A percentile compares a stretch with the other conserved stretches of the same genome.
phyloP scores from a whole-genome alignment of 2,329 filamentous ascomycete genomes.

The Didymosphaeria variabile region DNA sequence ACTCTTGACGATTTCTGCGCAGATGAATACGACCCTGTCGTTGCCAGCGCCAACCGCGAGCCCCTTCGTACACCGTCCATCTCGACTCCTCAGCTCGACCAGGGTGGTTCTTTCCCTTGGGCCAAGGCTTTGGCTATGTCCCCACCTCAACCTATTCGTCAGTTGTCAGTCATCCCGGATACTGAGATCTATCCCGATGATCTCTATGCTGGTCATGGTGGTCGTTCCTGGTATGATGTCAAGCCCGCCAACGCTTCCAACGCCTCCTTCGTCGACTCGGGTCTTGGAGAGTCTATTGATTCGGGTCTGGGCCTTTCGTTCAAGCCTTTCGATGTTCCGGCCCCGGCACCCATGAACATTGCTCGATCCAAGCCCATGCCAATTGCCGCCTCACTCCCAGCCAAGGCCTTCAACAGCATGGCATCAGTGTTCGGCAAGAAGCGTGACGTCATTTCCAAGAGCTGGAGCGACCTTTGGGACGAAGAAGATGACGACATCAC shows the following conservation, averaged over 20 bases:
- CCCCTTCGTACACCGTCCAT: constrained; percentile 95
- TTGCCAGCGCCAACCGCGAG: constrained; percentile 87
- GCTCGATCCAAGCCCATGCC: constrained; percentile 75
- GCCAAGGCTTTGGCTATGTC: constrained; percentile 85
- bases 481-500: constrained; percentile 84
- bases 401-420: constrained; percentile 72
- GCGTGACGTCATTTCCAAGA: constrained; percentile 87
- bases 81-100: constrained; percentile 82
- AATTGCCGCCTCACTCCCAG: constrained; percentile 80
- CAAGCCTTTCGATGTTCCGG: constrained; percentile 69
- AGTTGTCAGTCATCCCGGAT: constrained; percentile 85
- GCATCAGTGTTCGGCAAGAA: constrained; percentile 81
- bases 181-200: constrained; percentile 84
- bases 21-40: constrained; percentile 77
- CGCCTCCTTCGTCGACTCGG: constrained; percentile 85
- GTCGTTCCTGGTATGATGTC: constrained; percentile 77
- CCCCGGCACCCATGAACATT: constrained; percentile 57
- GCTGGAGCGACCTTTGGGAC: constrained; percentile 98
- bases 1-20: constrained; percentile 92
- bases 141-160: constrained; percentile 74
- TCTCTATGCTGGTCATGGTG: constrained; percentile 72
- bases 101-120: constrained; percentile 88
- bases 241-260: constrained; percentile 81
- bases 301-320: constrained; percentile 84
- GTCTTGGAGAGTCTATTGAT: constrained; percentile 80